Percentiles rank a stretch among this genome's conserved stretches.
Evolutionary conservation across 2,329 filamentous ascomycete species (phyloP).

Genomic region (Thelonectria blattea): DNA sequence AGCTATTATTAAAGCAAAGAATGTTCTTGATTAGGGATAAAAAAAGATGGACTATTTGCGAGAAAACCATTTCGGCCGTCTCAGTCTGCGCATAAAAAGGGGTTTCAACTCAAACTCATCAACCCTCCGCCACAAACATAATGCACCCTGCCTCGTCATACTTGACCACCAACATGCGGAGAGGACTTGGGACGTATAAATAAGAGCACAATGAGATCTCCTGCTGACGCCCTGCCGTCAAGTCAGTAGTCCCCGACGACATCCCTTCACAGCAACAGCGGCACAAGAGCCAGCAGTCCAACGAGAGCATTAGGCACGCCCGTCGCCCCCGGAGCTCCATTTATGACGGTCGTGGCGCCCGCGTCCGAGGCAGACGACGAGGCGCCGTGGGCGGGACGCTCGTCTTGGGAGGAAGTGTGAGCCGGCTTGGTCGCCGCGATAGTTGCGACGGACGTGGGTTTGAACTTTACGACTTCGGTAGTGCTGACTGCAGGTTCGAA

Average conservation of each 20-base stretch:
- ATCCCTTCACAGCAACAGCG: constrained; percentile 33
- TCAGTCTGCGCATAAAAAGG: neutral
- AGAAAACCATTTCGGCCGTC: neutral
- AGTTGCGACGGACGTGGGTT: too few relatives aligned
- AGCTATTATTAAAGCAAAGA: neutral
- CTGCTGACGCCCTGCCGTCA: too few relatives aligned
- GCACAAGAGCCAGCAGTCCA: constrained; percentile 33
- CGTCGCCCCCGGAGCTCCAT: neutral
- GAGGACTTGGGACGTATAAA: too few relatives aligned
- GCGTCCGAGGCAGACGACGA: neutral
- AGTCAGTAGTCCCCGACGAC: too few relatives aligned
- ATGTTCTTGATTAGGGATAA: neutral
- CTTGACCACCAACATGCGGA: too few relatives aligned
- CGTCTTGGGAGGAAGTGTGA: too few relatives aligned
- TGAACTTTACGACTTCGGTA: too few relatives aligned
- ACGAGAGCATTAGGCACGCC: constrained; percentile 30
- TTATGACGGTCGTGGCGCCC: too few relatives aligned
- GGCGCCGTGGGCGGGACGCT: neutral
- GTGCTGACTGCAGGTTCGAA: too few relatives aligned
- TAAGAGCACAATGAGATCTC: too few relatives aligned
- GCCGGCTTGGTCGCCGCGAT: too few relatives aligned
- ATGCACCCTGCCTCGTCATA: too few relatives aligned
- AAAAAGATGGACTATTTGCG: neutral
- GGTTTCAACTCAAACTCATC: neutral
- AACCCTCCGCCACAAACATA: neutral